These are phyloP conservation scores for Thecaphora thlaspeos DNA, from an alignment of 1,284 basidiomycete genomes.

Conservation along the genomic window DNA sequence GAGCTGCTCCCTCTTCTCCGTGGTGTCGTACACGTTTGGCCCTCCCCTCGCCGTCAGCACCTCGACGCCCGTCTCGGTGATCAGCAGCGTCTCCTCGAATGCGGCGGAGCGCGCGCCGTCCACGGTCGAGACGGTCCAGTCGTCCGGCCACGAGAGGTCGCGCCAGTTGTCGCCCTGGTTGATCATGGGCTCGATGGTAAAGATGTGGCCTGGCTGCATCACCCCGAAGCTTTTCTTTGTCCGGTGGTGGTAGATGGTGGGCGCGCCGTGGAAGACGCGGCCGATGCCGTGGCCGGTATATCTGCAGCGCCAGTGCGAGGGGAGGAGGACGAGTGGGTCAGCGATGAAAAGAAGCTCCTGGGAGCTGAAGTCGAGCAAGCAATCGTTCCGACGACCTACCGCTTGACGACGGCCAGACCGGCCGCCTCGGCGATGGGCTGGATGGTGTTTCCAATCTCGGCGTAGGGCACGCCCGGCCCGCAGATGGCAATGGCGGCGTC, in stretches of 20 bases:
- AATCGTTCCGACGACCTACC: no score
- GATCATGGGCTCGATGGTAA: slow-evolving; percentile 57
- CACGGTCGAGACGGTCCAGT: slow-evolving; percentile 54
- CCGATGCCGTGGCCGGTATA: slow-evolving; percentile 88
- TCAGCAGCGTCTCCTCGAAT: slow-evolving; percentile 54
- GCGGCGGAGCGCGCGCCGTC: slow-evolving; percentile 53
- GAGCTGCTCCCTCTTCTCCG: slow-evolving; percentile 37
- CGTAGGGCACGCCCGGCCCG: slow-evolving; percentile 72
- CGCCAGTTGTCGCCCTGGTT: slow-evolving; percentile 47
- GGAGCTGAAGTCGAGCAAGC: neutral
- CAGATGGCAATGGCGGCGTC: slow-evolving; percentile 73
- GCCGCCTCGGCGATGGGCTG: slow-evolving; percentile 61
- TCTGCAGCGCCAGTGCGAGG: no score
- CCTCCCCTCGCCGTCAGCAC: slow-evolving; percentile 54
- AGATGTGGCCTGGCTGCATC: slow-evolving; percentile 55
- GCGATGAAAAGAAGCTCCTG: neutral
- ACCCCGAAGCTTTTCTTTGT: slow-evolving; percentile 56
- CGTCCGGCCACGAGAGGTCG: slow-evolving; percentile 55
- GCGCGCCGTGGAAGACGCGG: slow-evolving; percentile 74
- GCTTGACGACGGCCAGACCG: slow-evolving; percentile 66
- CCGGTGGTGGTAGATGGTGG: slow-evolving; percentile 75
- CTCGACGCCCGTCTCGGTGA: slow-evolving; percentile 55
- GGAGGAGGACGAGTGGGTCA: no score
- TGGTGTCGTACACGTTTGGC: slow-evolving; percentile 44
- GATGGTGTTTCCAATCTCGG: slow-evolving; percentile 74